Evolutionary conservation across 2,329 filamentous ascomycete genomes (phyloP), one percentile per base, ranked within the genome.

Genomic region (Grosmannia penicillata): DNA sequence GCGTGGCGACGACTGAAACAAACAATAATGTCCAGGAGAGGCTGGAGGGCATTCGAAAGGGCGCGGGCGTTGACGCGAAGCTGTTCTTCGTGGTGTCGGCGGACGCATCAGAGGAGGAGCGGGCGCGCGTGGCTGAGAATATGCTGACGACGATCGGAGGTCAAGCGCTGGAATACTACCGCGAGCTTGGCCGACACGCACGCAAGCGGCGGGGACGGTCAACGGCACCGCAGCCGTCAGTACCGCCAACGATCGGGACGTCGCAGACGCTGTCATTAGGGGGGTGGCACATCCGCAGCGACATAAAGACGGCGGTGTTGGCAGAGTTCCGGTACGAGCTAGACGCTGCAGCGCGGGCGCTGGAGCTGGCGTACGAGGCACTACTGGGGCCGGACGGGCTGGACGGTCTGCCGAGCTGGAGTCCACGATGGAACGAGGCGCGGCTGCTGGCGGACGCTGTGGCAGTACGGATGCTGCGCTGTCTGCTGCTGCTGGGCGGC

Each of bases 271-370:
- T 95, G n/a, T 82, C 86, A 2, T 65, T 79, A 9, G 77, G 85
- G 30, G 87, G 84, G 4, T 98, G 89, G 91, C 86, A 85, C 51
- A 79, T 93, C 38, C 78, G 89, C 14, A 95, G 95, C 57, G 89
- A 98, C 52, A 86, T 93, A 62, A 98, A 98, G 55, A 70, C 87
- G 15, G 89, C 80, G 7, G 67, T 94, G 0, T 83, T 96, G 52
- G 84, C 87, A 22, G 89, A 96, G 53, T 95, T 93, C 48, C 75
- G 91, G 8, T 83, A 93, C 53, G 91, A 96, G 55, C 83, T 89
- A 69, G 89, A 95, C 52, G 77, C 75, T 18, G 86, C 91, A 1
- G 68, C 84, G 51, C 75, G 86, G 31, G 86, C 84, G 38, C 95
- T 87, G 49, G 84, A 91, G 52, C 78, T 79, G 54, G 85, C 86